These are phyloP conservation scores for Amanita thiersii DNA, from an alignment of 768 basidiomycete genomes.

Conservation along the genomic window DNA sequence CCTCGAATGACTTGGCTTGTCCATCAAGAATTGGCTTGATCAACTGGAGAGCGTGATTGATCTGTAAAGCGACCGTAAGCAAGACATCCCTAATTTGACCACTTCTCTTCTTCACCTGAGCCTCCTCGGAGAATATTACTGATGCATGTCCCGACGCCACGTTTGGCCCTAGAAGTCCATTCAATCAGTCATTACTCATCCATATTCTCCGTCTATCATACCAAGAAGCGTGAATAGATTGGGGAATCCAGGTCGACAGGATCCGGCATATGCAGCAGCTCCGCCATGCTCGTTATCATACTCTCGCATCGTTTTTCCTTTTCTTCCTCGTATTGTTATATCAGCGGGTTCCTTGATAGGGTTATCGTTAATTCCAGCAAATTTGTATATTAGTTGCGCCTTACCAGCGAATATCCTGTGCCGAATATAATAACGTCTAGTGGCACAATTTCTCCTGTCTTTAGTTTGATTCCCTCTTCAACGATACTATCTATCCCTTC, in stretches of 20 bases:
- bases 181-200: not conserved
- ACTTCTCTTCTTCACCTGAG: constrained; percentile 30
- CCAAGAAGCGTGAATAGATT: constrained; percentile 43
- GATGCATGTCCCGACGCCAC: constrained; percentile 51
- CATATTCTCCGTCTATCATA: constrained; percentile 15
- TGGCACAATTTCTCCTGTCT: constrained; percentile 38
- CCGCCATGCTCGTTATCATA: constrained; percentile 43
- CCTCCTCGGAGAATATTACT: constrained; percentile 46
- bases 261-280: constrained; percentile 44
- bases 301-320: constrained; percentile 31
- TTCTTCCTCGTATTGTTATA: constrained; percentile 32
- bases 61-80: constrained; percentile 23
- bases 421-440: constrained; percentile 52
- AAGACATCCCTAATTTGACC: constrained; percentile 8
- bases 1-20: constrained; percentile 39
- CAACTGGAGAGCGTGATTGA: constrained; percentile 38
- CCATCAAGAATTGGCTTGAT: constrained; percentile 44
- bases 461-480: constrained; percentile 40
- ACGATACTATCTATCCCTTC: constrained; percentile 39
- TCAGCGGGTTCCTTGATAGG: constrained; percentile 26
- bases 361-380: no score
- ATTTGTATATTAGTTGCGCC: no score
- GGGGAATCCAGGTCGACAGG: constrained; percentile 47
- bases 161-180: constrained; percentile 40
- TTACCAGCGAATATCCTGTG: constrained; percentile 45